Evolutionary conservation across 2,329 filamentous ascomycete genomes (phyloP).

Genomic region (Albifimbria verrucaria): DNA sequence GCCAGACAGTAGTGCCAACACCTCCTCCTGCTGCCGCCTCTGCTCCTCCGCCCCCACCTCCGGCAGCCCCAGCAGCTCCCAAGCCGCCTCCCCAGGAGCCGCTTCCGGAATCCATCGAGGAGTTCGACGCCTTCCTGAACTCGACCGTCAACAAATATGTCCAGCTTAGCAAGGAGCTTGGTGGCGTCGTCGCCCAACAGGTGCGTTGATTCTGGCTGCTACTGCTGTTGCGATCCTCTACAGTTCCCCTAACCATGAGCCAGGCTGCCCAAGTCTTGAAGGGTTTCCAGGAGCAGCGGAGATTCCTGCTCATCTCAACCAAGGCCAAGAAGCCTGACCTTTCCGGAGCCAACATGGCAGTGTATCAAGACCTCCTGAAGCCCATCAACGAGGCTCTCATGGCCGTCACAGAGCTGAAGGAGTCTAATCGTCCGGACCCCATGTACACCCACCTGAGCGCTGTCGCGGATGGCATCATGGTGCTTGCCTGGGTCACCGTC

Average conservation of each 20-base stretch:
- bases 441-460: conserved; percentile 80
- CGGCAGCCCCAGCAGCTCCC: conserved; percentile 18
- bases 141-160: conserved; percentile 75
- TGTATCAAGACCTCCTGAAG: conserved; percentile 75
- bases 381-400: conserved; percentile 82
- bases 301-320: conserved; percentile 81
- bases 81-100: conserved; percentile 39
- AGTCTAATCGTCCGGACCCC: conserved; percentile 72
- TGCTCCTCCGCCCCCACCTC: conserved; percentile 15
- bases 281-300: conserved; percentile 80
- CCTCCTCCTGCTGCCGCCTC: conserved; percentile 12
- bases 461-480: conserved; percentile 85
- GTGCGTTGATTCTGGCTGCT: conserved; percentile 38
- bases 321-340: conserved; percentile 90
- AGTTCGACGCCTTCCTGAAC: conserved; percentile 78
- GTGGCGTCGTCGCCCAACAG: conserved; percentile 76
- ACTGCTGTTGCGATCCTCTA: neutral
- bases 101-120: conserved; percentile 75
- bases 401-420: conserved; percentile 75
- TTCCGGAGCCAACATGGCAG: conserved; percentile 52
- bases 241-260: neutral
- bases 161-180: conserved; percentile 72
- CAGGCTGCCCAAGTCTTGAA: conserved; percentile 51
- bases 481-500: conserved; percentile 86
- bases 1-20: conserved; percentile 33